These are phyloP conservation scores for Ustilago sp. DNA, from an alignment of 1,284 basidiomycete genomes.

Conservation along the genomic window DNA sequence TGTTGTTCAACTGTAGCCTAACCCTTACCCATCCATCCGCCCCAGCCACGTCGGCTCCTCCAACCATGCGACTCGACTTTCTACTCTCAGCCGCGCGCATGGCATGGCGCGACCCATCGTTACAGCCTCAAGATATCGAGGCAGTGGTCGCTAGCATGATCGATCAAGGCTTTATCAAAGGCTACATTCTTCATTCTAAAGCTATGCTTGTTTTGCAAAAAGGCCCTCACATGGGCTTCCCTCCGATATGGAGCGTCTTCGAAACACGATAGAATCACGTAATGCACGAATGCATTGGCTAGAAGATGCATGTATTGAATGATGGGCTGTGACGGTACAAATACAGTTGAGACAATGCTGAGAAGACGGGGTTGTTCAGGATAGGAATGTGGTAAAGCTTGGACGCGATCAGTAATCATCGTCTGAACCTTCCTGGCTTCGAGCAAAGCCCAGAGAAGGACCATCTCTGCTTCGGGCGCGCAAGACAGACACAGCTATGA, in stretches of 20 bases:
- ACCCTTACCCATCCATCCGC: conserved; percentile 18
- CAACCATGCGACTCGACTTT: conserved; percentile 62
- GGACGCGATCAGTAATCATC: conserved; percentile 18
- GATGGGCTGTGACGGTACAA: conserved; percentile 15
- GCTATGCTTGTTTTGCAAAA: conserved; percentile 69
- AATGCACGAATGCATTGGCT: not conserved
- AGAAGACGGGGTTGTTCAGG: not conserved
- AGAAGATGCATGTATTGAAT: not conserved
- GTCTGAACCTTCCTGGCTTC: conserved; percentile 41
- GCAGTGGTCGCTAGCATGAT: conserved; percentile 69
- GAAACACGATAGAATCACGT: conserved; percentile 13
- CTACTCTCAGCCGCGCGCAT: conserved; percentile 65
- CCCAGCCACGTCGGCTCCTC: conserved; percentile 58
- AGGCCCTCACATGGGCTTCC: conserved; percentile 68
- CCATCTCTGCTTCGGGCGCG: conserved; percentile 40
- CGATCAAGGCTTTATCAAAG: conserved; percentile 71
- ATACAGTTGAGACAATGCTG: conserved; percentile 20
- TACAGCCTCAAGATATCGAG: conserved; percentile 70
- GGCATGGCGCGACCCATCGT: conserved; percentile 64
- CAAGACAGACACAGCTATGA: conserved; percentile 29
- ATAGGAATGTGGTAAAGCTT: not conserved
- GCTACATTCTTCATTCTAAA: conserved; percentile 70
- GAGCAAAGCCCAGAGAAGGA: conserved; percentile 44
- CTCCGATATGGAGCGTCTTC: conserved; percentile 59
- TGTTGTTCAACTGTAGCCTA: conserved; percentile 1